Evolutionary conservation across 257 asterid genomes (phyloP).

Genomic region (Echium plantagineum): DNA sequence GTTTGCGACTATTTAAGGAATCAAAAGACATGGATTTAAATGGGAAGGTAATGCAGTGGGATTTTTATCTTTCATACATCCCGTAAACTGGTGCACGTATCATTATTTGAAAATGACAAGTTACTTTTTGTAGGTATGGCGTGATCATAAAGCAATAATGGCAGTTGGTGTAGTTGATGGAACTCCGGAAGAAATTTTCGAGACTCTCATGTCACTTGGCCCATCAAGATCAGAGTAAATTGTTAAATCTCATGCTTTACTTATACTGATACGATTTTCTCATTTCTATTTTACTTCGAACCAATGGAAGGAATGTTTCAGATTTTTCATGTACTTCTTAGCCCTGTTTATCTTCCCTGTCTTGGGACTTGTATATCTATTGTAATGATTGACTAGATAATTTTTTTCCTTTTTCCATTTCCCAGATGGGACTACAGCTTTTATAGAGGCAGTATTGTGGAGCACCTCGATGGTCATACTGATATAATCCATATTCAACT

Average conservation of each 20-base stretch:
- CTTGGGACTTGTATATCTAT: neutral
- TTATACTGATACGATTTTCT: neutral
- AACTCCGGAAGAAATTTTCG: constrained; percentile 85
- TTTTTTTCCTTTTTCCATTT: constrained; percentile 4
- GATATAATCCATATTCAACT: constrained; percentile 72
- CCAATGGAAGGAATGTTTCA: too few relatives aligned
- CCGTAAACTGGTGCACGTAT: constrained; percentile 4
- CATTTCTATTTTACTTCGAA: too few relatives aligned
- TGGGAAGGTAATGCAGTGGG: constrained; percentile 31
- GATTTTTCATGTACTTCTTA: too few relatives aligned
- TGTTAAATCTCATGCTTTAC: neutral
- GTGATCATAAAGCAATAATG: constrained; percentile 82
- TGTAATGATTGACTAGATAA: neutral
- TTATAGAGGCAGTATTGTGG: constrained; percentile 61
- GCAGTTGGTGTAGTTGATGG: constrained; percentile 95
- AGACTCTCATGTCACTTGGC: constrained; percentile 90
- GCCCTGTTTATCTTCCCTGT: too few relatives aligned
- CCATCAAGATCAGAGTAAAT: constrained; percentile 90
- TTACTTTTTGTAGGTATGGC: constrained; percentile 42
- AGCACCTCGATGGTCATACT: constrained; percentile 87
- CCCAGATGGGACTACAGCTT: constrained; percentile 91
- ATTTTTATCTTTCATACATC: constrained; percentile 1
- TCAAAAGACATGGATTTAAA: constrained; percentile 56
- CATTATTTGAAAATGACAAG: constrained; percentile 1
- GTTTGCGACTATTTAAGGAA: constrained; percentile 87